A percentile compares a stretch with the other conserved stretches of the same genome.
These are phyloP conservation scores for Apiotrichum siamense DNA, from an alignment of 1,284 basidiomycete species.

Conservation along the genomic window DNA sequence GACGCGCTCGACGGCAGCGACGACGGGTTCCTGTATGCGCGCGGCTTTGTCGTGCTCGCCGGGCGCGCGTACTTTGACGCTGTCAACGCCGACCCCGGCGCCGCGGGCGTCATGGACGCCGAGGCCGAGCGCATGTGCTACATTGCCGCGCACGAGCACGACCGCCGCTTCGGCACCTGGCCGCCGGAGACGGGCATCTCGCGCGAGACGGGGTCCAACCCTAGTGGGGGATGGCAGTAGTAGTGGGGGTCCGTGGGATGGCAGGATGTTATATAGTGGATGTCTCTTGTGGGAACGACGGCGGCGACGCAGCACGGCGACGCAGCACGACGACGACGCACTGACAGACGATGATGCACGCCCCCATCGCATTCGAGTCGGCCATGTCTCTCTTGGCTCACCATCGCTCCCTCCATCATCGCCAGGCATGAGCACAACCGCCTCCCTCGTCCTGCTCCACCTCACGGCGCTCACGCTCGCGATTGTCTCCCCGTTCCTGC, in stretches of 20 bases:
- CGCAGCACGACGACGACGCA: too few relatives aligned
- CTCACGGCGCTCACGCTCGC: not conserved
- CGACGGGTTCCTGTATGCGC: constrained; percentile 11
- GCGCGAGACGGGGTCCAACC: not conserved
- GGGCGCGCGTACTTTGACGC: constrained; percentile 6
- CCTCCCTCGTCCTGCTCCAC: not conserved
- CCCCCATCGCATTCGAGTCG: too few relatives aligned
- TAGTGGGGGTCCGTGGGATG: too few relatives aligned
- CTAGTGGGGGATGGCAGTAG: not conserved
- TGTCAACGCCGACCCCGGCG: not conserved
- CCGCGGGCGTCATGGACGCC: not conserved
- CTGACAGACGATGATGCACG: too few relatives aligned
- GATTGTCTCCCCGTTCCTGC: not conserved
- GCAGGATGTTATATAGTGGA: too few relatives aligned
- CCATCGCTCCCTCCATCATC: too few relatives aligned
- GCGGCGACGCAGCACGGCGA: too few relatives aligned
- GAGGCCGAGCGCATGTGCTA: constrained; percentile 8
- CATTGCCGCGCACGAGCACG: not conserved
- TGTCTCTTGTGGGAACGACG: too few relatives aligned
- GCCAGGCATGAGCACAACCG: too few relatives aligned
- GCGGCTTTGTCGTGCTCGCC: constrained; percentile 8
- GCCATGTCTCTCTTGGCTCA: too few relatives aligned
- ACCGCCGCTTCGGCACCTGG: constrained; percentile 9
- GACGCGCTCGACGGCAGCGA: constrained; percentile 1
- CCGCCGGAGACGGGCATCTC: not conserved